A percentile compares a stretch with the other conserved stretches of the same genome.
Evolutionary conservation across 2,329 filamentous ascomycete species (phyloP).

Genomic region (Colletotrichum sublineola): DNA sequence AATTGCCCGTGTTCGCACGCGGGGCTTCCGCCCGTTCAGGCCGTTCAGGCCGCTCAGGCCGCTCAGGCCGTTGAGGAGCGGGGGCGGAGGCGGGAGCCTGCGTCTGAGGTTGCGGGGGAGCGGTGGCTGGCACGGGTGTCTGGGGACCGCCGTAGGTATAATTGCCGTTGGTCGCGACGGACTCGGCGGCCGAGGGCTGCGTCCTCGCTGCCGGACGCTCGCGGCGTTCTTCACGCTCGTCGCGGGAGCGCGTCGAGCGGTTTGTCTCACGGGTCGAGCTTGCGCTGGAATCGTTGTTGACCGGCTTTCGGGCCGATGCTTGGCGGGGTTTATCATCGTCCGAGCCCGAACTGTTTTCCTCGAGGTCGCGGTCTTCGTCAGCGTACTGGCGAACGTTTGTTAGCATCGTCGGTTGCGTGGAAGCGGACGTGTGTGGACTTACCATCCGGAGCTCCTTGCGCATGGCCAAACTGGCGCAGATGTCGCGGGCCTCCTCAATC

Average conservation of each 20-base stretch:
- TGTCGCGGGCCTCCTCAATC: slow-evolving; percentile 63
- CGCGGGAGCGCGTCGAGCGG: slow-evolving; percentile 28
- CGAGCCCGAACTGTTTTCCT: slow-evolving; percentile 48
- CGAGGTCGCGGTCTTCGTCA: slow-evolving; percentile 46
- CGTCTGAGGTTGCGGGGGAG: neutral
- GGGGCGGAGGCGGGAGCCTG: neutral
- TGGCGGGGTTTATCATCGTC: slow-evolving; percentile 43
- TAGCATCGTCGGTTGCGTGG: neutral
- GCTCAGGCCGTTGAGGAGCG: slow-evolving; percentile 2
- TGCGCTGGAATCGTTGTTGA: slow-evolving; percentile 19
- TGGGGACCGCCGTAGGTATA: slow-evolving; percentile 26
- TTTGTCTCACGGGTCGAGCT: slow-evolving; percentile 25
- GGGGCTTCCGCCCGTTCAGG: slow-evolving; percentile 35
- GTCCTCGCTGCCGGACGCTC: slow-evolving; percentile 12
- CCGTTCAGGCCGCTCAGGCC: neutral
- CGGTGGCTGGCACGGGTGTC: slow-evolving; percentile 4
- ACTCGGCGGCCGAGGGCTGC: slow-evolving; percentile 17
- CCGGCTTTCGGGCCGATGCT: slow-evolving; percentile 31
- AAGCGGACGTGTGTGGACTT: slow-evolving; percentile 8
- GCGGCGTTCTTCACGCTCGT: slow-evolving; percentile 28
- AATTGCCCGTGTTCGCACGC: slow-evolving; percentile 23
- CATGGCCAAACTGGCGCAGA: slow-evolving; percentile 66
- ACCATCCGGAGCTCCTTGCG: slow-evolving; percentile 61
- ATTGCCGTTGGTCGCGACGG: slow-evolving; percentile 21
- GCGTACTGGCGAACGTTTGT: slow-evolving; percentile 43